These are phyloP conservation scores for Candida ipomoeae DNA, from an alignment of 805 yeast species.

Conservation along the genomic window DNA sequence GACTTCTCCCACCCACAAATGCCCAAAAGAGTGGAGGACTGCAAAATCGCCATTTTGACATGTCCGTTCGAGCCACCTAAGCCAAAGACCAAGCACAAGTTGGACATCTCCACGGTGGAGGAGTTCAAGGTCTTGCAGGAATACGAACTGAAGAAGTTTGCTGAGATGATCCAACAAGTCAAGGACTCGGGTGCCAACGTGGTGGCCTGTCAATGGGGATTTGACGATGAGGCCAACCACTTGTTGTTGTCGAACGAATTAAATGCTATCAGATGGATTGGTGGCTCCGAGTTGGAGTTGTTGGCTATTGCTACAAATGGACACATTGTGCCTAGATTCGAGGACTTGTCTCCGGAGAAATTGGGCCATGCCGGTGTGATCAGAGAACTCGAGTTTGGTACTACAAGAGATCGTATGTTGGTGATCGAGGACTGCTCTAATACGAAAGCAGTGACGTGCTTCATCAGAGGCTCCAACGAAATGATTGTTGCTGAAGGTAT, in stretches of 20 bases:
- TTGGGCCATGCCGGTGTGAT: constrained; percentile 86
- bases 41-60: constrained; percentile 89
- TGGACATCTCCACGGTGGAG: constrained; percentile 89
- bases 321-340: constrained; percentile 94
- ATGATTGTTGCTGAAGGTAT: constrained; percentile 98
- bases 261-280: constrained; percentile 99
- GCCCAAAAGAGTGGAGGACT: constrained; percentile 77
- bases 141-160: constrained; percentile 87
- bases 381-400: constrained; percentile 89
- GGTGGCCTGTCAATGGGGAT: constrained; percentile 99
- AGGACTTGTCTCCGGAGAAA: constrained; percentile 77
- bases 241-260: constrained; percentile 78
- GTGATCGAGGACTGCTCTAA: constrained; percentile 88
- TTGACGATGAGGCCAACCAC: constrained; percentile 98
- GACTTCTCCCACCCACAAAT: constrained; percentile 98
- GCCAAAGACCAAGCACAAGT: constrained; percentile 97
- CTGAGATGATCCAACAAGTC: constrained; percentile 82
- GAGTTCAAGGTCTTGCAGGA: constrained; percentile 88
- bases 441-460: constrained; percentile 85
- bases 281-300: constrained; percentile 92
- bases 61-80: constrained; percentile 99
- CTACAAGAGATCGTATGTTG: constrained; percentile 93
- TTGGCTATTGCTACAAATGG: constrained; percentile 98
- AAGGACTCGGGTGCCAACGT: constrained; percentile 91
- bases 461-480: constrained; percentile 92